phyloP scores from a whole-genome alignment of 2,329 filamentous ascomycete species.

The Biscogniauxia sp. region DNA sequence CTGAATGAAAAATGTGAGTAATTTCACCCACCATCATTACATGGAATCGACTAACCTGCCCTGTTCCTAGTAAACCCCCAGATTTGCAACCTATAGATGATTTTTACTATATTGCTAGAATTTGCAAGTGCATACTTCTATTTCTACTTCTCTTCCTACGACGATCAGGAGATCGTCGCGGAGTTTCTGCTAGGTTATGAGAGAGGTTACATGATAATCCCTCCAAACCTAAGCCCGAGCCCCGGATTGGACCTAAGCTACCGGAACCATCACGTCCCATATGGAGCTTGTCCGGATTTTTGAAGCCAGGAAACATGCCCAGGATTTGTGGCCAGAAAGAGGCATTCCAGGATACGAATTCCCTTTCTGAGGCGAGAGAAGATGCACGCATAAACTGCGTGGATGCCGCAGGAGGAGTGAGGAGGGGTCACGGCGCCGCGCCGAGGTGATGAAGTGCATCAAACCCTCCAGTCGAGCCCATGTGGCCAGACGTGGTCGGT shows the following conservation, averaged over 20 bases:
- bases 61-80: slow-evolving; percentile 10
- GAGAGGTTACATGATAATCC: slow-evolving; percentile 13
- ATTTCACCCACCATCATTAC: neutral
- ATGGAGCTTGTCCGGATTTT: slow-evolving; percentile 17
- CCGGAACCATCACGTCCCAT: slow-evolving; percentile 18
- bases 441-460: neutral
- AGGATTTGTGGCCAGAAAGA: slow-evolving; percentile 9
- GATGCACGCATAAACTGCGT: neutral
- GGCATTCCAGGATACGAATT: slow-evolving; percentile 14
- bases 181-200: slow-evolving; percentile 16
- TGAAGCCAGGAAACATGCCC: slow-evolving; percentile 19
- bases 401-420: slow-evolving; percentile 6
- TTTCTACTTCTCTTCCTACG: slow-evolving; percentile 18
- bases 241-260: slow-evolving; percentile 4
- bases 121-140: slow-evolving; percentile 28
- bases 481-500: neutral
- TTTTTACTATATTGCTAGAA: slow-evolving; percentile 12
- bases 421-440: neutral
- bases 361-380: slow-evolving; percentile 12
- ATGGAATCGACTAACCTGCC: slow-evolving; percentile 8
- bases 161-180: slow-evolving; percentile 19
- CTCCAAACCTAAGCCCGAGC: slow-evolving; percentile 19
- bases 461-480: neutral
- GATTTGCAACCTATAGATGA: slow-evolving; percentile 17
- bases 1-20: slow-evolving; percentile 35